Evolutionary conservation across 2,329 filamentous ascomycete species (phyloP), one percentile per base, ranked within the genome.

Genomic region (Aspergillus fijiensis): DNA sequence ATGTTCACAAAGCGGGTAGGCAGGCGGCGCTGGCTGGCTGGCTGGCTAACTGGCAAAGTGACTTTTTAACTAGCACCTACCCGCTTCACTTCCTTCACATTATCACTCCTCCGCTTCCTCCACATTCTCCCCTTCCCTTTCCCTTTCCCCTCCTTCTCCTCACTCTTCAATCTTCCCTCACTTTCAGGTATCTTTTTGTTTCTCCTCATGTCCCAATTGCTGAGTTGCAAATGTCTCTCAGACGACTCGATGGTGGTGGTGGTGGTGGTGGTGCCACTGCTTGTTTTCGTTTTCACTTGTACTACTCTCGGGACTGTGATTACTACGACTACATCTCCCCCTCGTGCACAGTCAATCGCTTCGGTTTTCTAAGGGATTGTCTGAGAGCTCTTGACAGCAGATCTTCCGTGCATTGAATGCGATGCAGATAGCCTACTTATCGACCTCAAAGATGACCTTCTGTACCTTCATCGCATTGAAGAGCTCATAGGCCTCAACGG

Each of bases 401-500:
- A 45, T 16, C 16, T 45, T 9, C 16, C 2, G 7, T n/a, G 4
- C 39, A 45, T 16, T 35, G 14, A 16, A 16, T 16, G 33, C 39
- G 16, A 45, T 19, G 39, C 39, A 19, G 39, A 45, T 5, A 12
- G 6, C 35, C 64, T 69, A 79, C 67, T 77, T 73, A 35, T 74
- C 72, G 21, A 77, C 76, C 62, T 81, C 82, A 69, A 91, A 91
- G 16, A 91, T 82, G 14, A 92, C 87, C 79, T 92, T 91, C 68
- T 91, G 88, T 21, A 83, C 88, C 75, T 88, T 85, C 84, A 88
- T 89, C 63, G 87, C 83, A 70, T 91, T 85, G 70, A 91, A 92
- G 27, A 90, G 76, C 9, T 88, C 83, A 69, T 91, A 92, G 48
- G 86, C 89, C 69, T 89, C 83, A 3, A 85, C 82, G 0, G 88